Conservation (phyloP, 140 eudicot genomes). For the Erigeron philadelphicus region DNA sequence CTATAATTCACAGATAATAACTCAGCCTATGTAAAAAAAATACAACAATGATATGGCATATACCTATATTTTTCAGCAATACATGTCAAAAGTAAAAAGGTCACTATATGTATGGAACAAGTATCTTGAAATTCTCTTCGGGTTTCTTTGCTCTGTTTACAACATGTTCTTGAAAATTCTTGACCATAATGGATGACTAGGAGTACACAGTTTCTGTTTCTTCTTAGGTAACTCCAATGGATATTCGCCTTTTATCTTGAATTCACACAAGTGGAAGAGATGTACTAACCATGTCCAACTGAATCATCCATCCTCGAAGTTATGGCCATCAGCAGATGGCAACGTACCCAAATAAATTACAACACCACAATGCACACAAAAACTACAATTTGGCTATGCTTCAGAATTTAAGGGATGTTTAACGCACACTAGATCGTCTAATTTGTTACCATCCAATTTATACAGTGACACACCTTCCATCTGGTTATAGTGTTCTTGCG, state of each 20-base stretch:
- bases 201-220: no score
- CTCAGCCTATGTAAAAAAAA: background rate
- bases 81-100: conserved; percentile 14
- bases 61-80: background rate
- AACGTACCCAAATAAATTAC: conserved; percentile 13
- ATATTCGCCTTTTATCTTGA: background rate
- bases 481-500: conserved; percentile 63
- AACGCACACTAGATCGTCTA: conserved; percentile 88
- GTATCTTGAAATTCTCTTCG: conserved; percentile 11
- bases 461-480: conserved; percentile 89
- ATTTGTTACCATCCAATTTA: conserved; percentile 94
- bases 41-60: background rate
- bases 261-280: conserved; percentile 2
- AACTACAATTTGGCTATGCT: conserved; percentile 14
- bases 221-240: no score
- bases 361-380: conserved; percentile 2
- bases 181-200: background rate
- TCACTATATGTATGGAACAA: background rate
- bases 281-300: no score
- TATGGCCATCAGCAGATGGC: background rate
- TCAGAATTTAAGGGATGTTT: conserved; percentile 55
- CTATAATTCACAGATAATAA: background rate
- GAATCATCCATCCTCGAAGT: conserved; percentile 8
- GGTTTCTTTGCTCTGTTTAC: background rate
- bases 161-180: background rate